Conservation (phyloP, 768 basidiomycete genomes). For the Mycena latifolia region DNA sequence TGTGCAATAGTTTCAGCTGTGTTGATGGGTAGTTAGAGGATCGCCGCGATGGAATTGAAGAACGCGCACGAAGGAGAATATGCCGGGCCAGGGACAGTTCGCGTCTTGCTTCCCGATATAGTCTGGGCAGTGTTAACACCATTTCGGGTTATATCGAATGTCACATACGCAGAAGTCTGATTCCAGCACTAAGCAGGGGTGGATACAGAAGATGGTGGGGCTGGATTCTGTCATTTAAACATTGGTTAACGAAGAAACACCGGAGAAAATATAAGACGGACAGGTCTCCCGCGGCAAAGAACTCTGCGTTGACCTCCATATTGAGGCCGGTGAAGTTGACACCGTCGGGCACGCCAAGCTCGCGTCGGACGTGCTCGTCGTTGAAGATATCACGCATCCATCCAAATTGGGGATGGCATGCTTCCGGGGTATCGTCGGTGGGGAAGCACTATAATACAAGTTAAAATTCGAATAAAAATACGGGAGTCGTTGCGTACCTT, state of each 20-base stretch:
- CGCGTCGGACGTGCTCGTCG: conserved; percentile 15
- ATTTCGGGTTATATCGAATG: too few species aligned
- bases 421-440: neutral
- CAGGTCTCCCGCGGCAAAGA: conserved; percentile 37
- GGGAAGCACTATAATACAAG: neutral
- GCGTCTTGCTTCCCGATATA: conserved; percentile 43
- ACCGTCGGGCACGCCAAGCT: conserved; percentile 31
- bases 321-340: conserved; percentile 36
- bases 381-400: conserved; percentile 40
- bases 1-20: conserved; percentile 39
- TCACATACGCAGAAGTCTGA: neutral
- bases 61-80: conserved; percentile 34
- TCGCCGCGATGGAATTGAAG: neutral
- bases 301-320: conserved; percentile 30
- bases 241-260: neutral
- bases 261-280: conserved; percentile 6
- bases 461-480: too few species aligned
- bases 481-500: neutral
- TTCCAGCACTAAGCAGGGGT: conserved; percentile 10
- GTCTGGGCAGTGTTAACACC: conserved; percentile 29
- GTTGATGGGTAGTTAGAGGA: neutral
- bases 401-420: conserved; percentile 27
- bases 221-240: neutral
- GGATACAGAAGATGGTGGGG: conserved; percentile 38
- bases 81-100: conserved; percentile 44